phyloP scores from a whole-genome alignment of 192 early-diverging fungal species.

The Mortierella hygrophila region DNA sequence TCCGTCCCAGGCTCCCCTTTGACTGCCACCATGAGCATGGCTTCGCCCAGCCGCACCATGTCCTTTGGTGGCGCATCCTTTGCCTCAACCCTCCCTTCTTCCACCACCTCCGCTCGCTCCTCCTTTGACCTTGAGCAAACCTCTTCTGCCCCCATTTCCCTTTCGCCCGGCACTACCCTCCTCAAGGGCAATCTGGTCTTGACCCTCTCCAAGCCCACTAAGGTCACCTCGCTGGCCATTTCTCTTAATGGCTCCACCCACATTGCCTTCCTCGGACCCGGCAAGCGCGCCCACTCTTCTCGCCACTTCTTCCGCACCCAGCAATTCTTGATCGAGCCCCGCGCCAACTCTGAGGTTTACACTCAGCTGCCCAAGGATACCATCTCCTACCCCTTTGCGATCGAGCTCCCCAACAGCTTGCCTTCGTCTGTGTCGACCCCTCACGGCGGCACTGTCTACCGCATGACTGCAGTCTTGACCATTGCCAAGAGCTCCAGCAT shows the following conservation, averaged over 20 bases:
- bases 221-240: slow-evolving; percentile 34
- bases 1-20: slow-evolving; percentile 12
- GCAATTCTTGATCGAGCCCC: slow-evolving; percentile 40
- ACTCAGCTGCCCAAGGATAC: slow-evolving; percentile 25
- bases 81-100: slow-evolving; percentile 38
- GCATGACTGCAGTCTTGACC: slow-evolving; percentile 44
- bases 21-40: slow-evolving; percentile 34
- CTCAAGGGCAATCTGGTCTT: slow-evolving; percentile 30
- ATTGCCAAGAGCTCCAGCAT: slow-evolving; percentile 39
- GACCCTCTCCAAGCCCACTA: slow-evolving; percentile 40
- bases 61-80: slow-evolving; percentile 39
- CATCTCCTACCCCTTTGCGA: slow-evolving; percentile 31
- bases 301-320: slow-evolving; percentile 47
- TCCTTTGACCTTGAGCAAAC: slow-evolving; percentile 39
- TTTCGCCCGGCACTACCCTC: slow-evolving; percentile 1
- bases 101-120: slow-evolving; percentile 37
- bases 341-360: slow-evolving; percentile 25
- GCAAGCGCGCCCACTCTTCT: slow-evolving; percentile 50
- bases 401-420: slow-evolving; percentile 39
- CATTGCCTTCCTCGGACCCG: slow-evolving; percentile 48
- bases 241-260: slow-evolving; percentile 46
- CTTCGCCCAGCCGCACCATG: slow-evolving; percentile 44
- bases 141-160: background rate
- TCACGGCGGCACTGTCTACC: slow-evolving; percentile 54
- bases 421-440: slow-evolving; percentile 42